Percentiles rank a stretch among this genome's conserved stretches.
phyloP scores from a whole-genome alignment of 225 moss, liverwort and hornwort species.

The Marchantia polymorpha region DNA sequence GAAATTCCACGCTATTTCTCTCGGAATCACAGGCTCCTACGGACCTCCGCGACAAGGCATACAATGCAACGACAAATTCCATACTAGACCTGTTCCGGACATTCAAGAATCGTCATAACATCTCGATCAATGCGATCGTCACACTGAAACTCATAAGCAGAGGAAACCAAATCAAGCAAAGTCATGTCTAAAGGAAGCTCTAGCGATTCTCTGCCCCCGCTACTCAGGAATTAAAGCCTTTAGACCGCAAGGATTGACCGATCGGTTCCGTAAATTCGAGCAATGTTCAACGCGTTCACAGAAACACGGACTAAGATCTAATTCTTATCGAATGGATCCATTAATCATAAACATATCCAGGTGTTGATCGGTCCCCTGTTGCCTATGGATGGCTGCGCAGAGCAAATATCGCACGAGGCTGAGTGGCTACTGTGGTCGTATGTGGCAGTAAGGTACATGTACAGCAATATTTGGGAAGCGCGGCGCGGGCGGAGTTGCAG shows the following conservation, averaged over 20 bases:
- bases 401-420: neutral
- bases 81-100: slow-evolving; percentile 9
- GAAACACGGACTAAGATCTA: neutral
- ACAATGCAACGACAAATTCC: slow-evolving; percentile 4
- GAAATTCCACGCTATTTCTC: neutral
- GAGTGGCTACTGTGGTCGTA: neutral
- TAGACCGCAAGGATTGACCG: neutral
- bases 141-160: neutral
- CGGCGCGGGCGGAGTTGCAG: neutral
- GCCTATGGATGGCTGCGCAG: neutral
- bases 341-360: neutral
- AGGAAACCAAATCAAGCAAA: neutral
- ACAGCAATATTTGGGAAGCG: neutral
- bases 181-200: neutral
- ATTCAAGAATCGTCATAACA: neutral
- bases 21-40: neutral
- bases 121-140: neutral
- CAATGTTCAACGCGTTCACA: too few species aligned
- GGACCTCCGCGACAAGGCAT: neutral
- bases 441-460: neutral
- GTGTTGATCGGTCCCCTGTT: neutral
- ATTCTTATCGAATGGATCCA: neutral
- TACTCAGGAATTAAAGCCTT: neutral
- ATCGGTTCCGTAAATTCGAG: neutral
- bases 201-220: too few species aligned